Conservation (phyloP, 2,329 filamentous ascomycete species). For the Alternaria arbusti region DNA sequence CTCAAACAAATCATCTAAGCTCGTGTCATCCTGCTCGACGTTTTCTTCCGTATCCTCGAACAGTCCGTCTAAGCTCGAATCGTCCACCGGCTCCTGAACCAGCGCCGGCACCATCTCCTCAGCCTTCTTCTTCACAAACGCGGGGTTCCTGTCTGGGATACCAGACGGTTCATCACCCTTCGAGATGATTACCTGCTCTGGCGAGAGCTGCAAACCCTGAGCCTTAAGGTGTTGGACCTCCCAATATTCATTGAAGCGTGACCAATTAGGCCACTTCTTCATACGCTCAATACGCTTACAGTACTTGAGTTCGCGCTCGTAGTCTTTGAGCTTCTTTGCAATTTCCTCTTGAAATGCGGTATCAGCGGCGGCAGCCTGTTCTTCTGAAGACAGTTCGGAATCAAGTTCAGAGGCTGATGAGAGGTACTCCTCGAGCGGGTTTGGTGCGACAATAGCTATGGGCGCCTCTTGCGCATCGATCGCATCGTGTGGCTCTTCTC, state of each 20-base stretch:
- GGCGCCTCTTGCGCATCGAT: not conserved
- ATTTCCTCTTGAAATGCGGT: not conserved
- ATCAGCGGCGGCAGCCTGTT: not conserved
- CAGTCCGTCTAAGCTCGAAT: not conserved
- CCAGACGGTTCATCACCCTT: not conserved
- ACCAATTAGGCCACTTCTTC: not conserved
- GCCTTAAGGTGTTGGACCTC: not conserved
- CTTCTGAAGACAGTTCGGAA: not conserved
- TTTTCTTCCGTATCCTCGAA: not conserved
- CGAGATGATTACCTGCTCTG: not conserved
- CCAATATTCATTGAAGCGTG: not conserved
- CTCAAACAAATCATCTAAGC: not conserved
- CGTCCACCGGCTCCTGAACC: not conserved
- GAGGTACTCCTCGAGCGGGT: not conserved
- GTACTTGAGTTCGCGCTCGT: not conserved
- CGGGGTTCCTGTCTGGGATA: not conserved
- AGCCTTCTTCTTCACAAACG: not conserved
- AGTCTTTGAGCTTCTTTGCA: rapidly evolving
- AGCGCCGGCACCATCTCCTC: not conserved
- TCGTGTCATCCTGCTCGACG: not conserved
- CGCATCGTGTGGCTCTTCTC: not conserved
- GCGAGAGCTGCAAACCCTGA: not conserved
- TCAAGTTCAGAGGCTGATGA: rapidly evolving
- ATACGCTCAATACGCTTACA: not conserved
- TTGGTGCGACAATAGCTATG: not conserved